Evolutionary conservation across 495 filamentous ascomycete species (phyloP).

Genomic region (Aspergillus heteromorphus): DNA sequence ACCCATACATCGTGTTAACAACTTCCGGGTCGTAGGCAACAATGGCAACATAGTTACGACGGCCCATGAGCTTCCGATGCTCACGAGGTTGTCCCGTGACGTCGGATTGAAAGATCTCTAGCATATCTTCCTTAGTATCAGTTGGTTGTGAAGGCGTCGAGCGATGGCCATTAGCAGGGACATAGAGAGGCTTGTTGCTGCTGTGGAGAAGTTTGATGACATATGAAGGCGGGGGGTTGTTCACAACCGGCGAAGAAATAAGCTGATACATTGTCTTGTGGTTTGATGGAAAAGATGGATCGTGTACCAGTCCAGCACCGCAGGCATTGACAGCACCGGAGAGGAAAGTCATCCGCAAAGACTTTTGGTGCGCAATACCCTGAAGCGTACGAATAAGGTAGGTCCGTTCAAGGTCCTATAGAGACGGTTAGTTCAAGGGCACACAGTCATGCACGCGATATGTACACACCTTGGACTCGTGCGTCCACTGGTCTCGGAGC

Average conservation of each 20-base stretch:
- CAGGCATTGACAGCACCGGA: constrained; percentile 88
- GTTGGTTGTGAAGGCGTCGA: constrained; percentile 43
- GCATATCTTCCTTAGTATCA: constrained; percentile 99
- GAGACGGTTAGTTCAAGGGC: neutral
- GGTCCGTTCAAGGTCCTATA: constrained; percentile 83
- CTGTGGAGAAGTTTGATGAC: constrained; percentile 88
- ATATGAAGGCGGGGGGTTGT: constrained; percentile 75
- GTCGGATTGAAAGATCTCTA: constrained; percentile 95
- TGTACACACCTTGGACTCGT: constrained; percentile 74
- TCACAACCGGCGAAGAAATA: constrained; percentile 86
- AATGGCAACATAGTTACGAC: constrained; percentile 91
- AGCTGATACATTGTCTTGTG: constrained; percentile 99
- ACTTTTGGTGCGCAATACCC: constrained; percentile 88
- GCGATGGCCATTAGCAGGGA: constrained; percentile 86
- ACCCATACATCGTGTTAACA: constrained; percentile 50
- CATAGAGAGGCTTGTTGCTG: constrained; percentile 76
- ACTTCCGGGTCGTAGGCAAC: constrained; percentile 88
- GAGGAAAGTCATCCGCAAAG: constrained; percentile 91
- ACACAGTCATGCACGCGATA: neutral
- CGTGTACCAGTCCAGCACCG: constrained; percentile 91
- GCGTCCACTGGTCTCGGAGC: constrained; percentile 93
- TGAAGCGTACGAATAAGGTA: constrained; percentile 95
- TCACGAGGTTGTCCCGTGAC: constrained; percentile 75
- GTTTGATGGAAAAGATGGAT: constrained; percentile 81
- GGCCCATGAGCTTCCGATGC: constrained; percentile 81